Percentiles rank a stretch among this genome's conserved stretches.
These are phyloP conservation scores for Ceraceosorus guamensis DNA, from an alignment of 1,284 basidiomycete genomes.

Conservation along the genomic window DNA sequence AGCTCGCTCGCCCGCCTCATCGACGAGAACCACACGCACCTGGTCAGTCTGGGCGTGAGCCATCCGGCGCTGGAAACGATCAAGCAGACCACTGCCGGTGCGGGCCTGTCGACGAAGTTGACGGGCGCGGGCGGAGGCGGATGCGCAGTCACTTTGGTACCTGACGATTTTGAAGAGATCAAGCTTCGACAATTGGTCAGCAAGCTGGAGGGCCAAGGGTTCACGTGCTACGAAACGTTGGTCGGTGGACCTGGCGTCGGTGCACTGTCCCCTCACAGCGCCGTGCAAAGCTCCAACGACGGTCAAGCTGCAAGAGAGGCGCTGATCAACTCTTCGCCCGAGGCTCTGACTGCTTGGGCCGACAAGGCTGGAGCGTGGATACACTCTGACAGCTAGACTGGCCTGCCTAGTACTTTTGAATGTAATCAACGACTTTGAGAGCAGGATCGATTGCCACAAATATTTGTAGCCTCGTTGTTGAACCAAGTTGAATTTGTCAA, in stretches of 20 bases:
- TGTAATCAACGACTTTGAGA: too few relatives aligned
- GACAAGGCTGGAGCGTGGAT: too few relatives aligned
- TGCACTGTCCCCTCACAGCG: conserved; percentile 56
- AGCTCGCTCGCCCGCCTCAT: conserved; percentile 52
- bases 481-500: too few relatives aligned
- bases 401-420: too few relatives aligned
- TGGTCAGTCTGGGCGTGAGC: conserved; percentile 83
- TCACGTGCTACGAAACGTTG: conserved; percentile 78
- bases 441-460: too few relatives aligned
- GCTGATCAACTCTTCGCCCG: too few relatives aligned
- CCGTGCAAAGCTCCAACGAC: too few relatives aligned
- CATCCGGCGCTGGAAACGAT: conserved; percentile 82
- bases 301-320: too few relatives aligned
- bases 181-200: conserved; percentile 9
- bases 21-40: conserved; percentile 77
- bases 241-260: conserved; percentile 90
- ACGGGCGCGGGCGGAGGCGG: conserved; percentile 99
- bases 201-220: conserved; percentile 55
- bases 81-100: conserved; percentile 61
- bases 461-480: too few relatives aligned
- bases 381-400: too few relatives aligned
- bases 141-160: conserved; percentile 89
- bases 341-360: too few relatives aligned
- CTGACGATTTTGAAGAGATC: conserved; percentile 46
- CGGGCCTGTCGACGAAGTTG: conserved; percentile 80